These are phyloP conservation scores for Penicillium paneum DNA, from an alignment of 2,329 filamentous ascomycete genomes.

Conservation along the genomic window DNA sequence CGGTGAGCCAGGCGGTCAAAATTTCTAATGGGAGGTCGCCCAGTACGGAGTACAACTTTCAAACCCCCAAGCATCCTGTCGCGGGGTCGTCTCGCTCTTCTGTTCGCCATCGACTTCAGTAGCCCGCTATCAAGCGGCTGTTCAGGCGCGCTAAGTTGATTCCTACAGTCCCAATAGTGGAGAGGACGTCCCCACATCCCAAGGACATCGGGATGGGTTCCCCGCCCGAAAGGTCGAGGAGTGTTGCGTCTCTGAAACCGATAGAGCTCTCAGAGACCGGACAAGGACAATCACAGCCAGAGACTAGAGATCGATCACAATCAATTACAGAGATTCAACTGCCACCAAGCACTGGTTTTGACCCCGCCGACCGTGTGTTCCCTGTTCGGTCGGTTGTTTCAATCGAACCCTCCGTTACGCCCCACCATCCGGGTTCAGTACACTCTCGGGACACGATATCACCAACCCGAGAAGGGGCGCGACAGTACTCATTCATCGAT, in stretches of 20 bases:
- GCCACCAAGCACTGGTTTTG: constrained; percentile 11
- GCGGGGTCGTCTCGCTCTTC: background rate
- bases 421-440: background rate
- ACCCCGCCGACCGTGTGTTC: constrained; percentile 62
- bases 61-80: background rate
- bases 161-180: background rate
- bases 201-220: background rate
- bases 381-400: constrained; percentile 69
- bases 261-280: background rate
- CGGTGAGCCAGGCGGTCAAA: no score
- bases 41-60: background rate
- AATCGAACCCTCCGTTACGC: constrained; percentile 44
- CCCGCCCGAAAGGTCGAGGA: background rate
- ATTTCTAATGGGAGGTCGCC: no score
- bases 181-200: background rate
- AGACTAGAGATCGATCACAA: constrained; percentile 19
- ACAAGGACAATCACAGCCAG: background rate
- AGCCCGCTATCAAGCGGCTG: background rate
- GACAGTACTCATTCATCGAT: constrained; percentile 31
- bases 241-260: background rate
- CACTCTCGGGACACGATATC: constrained; percentile 9
- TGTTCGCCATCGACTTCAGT: background rate
- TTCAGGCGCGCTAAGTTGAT: background rate
- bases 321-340: constrained; percentile 9
- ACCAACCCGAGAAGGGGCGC: constrained; percentile 23